Percentiles rank a stretch among this genome's conserved stretches.
Conservation (phyloP, 345 rosid species). For the Hibiscus trionum region DNA sequence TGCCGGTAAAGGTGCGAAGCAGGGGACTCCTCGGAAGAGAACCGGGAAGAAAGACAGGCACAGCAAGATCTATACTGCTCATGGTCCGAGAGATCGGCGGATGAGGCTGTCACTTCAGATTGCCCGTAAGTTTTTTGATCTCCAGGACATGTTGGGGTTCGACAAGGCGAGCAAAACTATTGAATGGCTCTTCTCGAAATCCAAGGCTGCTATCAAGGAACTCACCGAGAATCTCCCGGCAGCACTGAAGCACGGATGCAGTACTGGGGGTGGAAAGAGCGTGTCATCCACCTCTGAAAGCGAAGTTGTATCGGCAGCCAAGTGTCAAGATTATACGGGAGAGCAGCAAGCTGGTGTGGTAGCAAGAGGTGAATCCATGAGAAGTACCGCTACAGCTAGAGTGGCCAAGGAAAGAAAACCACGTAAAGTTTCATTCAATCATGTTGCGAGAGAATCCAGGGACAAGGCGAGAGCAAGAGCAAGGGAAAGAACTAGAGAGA, state of each 20-base stretch:
- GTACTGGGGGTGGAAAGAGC: not conserved
- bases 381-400: constrained; percentile 1
- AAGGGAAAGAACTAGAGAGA: constrained; percentile 57
- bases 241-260: constrained; percentile 9
- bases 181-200: constrained; percentile 73
- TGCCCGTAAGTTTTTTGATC: constrained; percentile 64
- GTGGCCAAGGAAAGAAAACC: constrained; percentile 14
- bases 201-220: constrained; percentile 60
- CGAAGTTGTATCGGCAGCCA: constrained; percentile 33
- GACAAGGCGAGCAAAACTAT: constrained; percentile 75
- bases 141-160: constrained; percentile 72
- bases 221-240: constrained; percentile 29
- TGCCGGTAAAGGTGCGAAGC: constrained; percentile 6
- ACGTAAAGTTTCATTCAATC: constrained; percentile 10
- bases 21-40: constrained; percentile 27
- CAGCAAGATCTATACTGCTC: constrained; percentile 76
- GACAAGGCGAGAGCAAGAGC: constrained; percentile 71
- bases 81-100: constrained; percentile 67
- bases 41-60: constrained; percentile 57
- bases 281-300: constrained; percentile 32
- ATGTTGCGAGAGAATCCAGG: constrained; percentile 36
- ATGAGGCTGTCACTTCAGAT: constrained; percentile 67
- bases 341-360: not conserved
- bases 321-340: not conserved
- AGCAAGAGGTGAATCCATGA: constrained; percentile 8